These are phyloP conservation scores for Aechmea fasciata DNA, from an alignment of 176 grass and related monocot species.

Conservation along the genomic window DNA sequence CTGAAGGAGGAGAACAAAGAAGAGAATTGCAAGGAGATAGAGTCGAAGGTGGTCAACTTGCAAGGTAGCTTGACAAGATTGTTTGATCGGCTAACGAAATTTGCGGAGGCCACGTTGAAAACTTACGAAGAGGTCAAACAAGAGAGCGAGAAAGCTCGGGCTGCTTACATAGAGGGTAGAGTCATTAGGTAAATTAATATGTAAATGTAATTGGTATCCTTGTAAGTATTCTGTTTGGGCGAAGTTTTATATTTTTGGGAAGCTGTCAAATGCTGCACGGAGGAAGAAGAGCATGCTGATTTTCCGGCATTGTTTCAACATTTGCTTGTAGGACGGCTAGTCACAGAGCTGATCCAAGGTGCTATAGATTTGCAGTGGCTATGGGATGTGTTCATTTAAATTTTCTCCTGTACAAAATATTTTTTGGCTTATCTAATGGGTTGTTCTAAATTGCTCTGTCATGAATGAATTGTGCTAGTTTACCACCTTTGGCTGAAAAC, in stretches of 20 bases:
- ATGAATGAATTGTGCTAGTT: too few relatives aligned
- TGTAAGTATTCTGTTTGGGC: not conserved
- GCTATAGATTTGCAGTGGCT: too few relatives aligned
- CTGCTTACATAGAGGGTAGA: conserved; percentile 26
- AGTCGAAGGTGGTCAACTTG: conserved; percentile 28
- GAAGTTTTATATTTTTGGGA: not conserved
- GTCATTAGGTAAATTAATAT: not conserved
- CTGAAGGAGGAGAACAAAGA: conserved; percentile 2
- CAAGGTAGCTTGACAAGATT: conserved; percentile 29
- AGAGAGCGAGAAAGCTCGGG: conserved; percentile 24
- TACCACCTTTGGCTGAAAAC: too few relatives aligned
- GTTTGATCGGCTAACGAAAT: conserved; percentile 43
- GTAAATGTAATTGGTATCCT: not conserved
- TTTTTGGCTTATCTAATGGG: too few relatives aligned
- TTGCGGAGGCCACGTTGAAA: conserved; percentile 31
- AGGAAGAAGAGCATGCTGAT: not conserved
- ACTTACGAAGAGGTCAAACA: conserved; percentile 56
- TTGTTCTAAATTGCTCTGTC: too few relatives aligned
- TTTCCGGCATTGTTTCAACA: too few relatives aligned
- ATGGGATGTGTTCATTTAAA: too few relatives aligned
- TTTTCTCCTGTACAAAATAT: too few relatives aligned
- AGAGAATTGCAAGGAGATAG: not conserved
- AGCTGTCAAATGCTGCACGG: not conserved
- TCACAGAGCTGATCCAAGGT: too few relatives aligned
- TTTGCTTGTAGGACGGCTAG: too few relatives aligned